These are phyloP conservation scores for Zoysia pacifica DNA, from an alignment of 176 grass and related monocot genomes.

Conservation along the genomic window DNA sequence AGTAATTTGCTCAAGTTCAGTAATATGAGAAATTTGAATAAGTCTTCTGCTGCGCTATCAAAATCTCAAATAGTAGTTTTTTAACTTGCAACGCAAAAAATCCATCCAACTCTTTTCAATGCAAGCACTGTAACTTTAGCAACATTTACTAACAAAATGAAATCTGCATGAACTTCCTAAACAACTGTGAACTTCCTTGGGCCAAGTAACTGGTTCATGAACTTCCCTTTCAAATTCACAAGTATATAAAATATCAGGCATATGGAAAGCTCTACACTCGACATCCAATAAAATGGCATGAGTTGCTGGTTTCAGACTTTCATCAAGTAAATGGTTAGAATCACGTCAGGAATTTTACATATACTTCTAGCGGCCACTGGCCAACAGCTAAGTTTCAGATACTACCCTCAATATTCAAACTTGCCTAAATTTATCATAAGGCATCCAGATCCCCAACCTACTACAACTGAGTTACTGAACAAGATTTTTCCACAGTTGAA, in stretches of 20 bases:
- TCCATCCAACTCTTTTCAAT: not conserved
- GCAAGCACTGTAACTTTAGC: not conserved
- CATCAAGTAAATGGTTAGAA: not conserved
- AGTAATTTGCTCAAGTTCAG: not conserved
- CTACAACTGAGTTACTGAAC: not conserved
- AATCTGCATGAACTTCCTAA: not conserved
- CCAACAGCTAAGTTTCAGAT: not conserved
- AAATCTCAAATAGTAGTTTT: not conserved
- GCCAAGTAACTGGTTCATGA: not conserved
- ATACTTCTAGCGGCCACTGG: not conserved
- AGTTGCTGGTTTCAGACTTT: not conserved
- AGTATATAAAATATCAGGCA: not conserved
- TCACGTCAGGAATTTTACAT: not conserved
- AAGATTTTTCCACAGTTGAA: not conserved
- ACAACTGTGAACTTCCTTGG: not conserved
- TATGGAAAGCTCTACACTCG: not conserved
- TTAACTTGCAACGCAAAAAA: not conserved
- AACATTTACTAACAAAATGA: not conserved
- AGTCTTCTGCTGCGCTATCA: not conserved
- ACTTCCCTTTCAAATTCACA: not conserved
- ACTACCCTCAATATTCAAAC: not conserved
- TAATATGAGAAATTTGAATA: not conserved
- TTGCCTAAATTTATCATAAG: not conserved
- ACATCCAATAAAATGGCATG: not conserved
- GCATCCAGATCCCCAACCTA: not conserved